Evolutionary conservation across 2,329 filamentous ascomycete species (phyloP).

Genomic region (Ophiostoma ips): DNA sequence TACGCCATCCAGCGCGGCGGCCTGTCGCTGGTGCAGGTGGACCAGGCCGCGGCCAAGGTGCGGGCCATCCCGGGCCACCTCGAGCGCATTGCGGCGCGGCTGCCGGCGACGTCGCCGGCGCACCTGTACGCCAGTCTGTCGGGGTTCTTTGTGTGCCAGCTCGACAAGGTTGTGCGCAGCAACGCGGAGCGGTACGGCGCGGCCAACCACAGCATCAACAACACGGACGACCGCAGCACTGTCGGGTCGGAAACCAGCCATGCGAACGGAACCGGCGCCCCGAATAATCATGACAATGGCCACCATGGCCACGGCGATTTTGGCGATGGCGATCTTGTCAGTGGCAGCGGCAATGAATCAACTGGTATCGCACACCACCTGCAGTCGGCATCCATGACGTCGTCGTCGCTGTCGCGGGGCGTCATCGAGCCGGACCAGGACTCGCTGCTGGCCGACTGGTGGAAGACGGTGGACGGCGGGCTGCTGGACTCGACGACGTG

Average conservation of each 20-base stretch:
- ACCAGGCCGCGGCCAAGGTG: conserved; percentile 10
- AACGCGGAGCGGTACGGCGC: conserved; percentile 7
- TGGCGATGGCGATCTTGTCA: not conserved
- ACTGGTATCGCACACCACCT: not conserved
- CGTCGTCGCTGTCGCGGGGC: not conserved
- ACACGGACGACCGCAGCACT: not conserved
- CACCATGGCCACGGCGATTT: too few species aligned
- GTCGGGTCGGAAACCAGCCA: not conserved
- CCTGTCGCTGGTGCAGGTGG: conserved; percentile 7
- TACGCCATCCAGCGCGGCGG: conserved; percentile 13
- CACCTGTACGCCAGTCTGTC: conserved; percentile 14
- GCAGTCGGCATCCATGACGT: not conserved
- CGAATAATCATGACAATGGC: not conserved
- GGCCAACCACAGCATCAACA: not conserved
- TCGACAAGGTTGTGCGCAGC: conserved; percentile 12
- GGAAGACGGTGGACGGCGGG: conserved; percentile 11
- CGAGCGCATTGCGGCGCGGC: conserved; percentile 11
- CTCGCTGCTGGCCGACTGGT: conserved; percentile 12
- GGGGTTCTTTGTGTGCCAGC: conserved; percentile 11
- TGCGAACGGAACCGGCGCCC: not conserved
- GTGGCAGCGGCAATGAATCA: not conserved
- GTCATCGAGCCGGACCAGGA: conserved; percentile 10
- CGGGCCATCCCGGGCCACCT: conserved; percentile 12
- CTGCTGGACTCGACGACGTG: conserved; percentile 13
- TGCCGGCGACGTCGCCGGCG: conserved; percentile 11